Percentiles rank a stretch among this genome's conserved stretches.
Conservation (phyloP, 495 filamentous ascomycete species). For the Aspergillus egyptiacus region DNA sequence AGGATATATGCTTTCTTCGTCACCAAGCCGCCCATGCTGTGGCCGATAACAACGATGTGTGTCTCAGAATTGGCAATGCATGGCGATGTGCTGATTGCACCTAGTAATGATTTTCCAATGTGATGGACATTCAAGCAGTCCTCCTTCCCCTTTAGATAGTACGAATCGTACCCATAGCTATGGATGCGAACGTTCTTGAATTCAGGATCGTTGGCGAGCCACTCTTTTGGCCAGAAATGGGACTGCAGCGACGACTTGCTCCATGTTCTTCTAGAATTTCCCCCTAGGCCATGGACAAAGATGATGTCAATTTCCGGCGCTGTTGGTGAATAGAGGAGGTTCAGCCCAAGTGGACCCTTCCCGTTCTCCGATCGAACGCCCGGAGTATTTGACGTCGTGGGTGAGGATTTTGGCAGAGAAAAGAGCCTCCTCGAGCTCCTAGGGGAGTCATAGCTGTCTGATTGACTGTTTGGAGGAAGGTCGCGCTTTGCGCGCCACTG, state of each 20-base stretch:
- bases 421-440: background rate
- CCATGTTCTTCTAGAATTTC: slow-evolving; percentile 31
- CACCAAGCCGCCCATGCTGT: slow-evolving; percentile 51
- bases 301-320: slow-evolving; percentile 23
- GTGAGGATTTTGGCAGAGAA: background rate
- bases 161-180: slow-evolving; percentile 36
- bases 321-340: slow-evolving; percentile 3
- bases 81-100: slow-evolving; percentile 21
- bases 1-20: slow-evolving; percentile 41
- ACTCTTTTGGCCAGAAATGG: slow-evolving; percentile 35
- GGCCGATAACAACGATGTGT: slow-evolving; percentile 42
- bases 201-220: slow-evolving; percentile 29
- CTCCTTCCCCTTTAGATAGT: slow-evolving; percentile 23
- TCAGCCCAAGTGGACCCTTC: slow-evolving; percentile 7
- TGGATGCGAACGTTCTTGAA: slow-evolving; percentile 32
- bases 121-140: slow-evolving; percentile 38
- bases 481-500: background rate
- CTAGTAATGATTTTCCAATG: slow-evolving; percentile 38
- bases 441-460: background rate
- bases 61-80: slow-evolving; percentile 16
- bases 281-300: slow-evolving; percentile 35
- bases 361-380: background rate
- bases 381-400: background rate
- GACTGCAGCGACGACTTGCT: slow-evolving; percentile 15
- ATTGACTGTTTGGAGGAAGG: background rate